Percentiles rank a stretch among this genome's conserved stretches.
Conservation (phyloP, 139 green algal genomes). For the Haematococcus lacustris region DNA sequence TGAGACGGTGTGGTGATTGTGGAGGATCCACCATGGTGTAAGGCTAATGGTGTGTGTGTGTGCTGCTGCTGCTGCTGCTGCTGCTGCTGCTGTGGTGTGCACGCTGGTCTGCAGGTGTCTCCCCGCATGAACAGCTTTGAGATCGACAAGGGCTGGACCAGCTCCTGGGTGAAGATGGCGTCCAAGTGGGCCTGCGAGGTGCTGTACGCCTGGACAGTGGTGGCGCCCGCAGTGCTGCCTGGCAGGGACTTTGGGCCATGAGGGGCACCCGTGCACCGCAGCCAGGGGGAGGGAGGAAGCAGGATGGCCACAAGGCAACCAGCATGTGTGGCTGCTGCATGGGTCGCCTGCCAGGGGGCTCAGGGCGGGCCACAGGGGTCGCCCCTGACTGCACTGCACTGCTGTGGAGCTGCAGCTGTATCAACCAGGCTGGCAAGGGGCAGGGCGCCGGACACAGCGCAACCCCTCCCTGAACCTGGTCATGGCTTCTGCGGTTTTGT, state of each 20-base stretch:
- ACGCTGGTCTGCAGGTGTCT: slow-evolving; percentile 19
- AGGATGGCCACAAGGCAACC: no score
- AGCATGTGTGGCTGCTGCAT: no score
- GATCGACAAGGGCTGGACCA: slow-evolving; percentile 53
- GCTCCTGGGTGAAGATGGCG: slow-evolving; percentile 72
- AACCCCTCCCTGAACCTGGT: no score
- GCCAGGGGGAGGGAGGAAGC: no score
- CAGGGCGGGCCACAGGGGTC: no score
- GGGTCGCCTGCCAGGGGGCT: no score
- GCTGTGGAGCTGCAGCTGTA: slow-evolving; percentile 1
- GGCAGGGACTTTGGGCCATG: slow-evolving; percentile 59
- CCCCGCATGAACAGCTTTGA: slow-evolving; percentile 16
- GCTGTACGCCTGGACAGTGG: slow-evolving; percentile 77
- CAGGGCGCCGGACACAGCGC: no score
- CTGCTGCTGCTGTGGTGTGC: background rate
- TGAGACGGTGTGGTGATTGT: background rate
- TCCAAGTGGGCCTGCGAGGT: slow-evolving; percentile 63
- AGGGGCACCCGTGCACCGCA: no score
- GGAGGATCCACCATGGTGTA: background rate
- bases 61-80: background rate
- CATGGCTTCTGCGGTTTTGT: no score
- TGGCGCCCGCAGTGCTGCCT: slow-evolving; percentile 53
- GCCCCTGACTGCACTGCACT: slow-evolving; percentile 62
- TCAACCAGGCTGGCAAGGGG: no score
- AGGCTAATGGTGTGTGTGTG: no score